Conservation (phyloP, 2,329 filamentous ascomycete species). For the Clarireedia sp. region DNA sequence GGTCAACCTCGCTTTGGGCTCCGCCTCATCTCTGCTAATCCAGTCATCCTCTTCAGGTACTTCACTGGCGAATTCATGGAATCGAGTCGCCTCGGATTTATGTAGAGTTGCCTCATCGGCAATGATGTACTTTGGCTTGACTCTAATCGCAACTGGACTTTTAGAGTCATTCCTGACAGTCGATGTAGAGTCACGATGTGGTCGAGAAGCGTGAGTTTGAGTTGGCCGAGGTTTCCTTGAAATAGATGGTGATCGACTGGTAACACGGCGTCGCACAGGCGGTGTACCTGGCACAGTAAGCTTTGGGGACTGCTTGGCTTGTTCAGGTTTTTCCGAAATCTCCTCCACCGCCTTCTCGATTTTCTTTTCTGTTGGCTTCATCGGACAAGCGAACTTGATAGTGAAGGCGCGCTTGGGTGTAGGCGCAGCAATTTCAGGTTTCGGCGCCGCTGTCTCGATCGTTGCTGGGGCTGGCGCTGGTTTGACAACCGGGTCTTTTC, state of each 20-base stretch:
- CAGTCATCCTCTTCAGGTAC: slow-evolving; percentile 80
- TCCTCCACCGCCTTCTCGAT: background rate
- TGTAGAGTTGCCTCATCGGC: slow-evolving; percentile 25
- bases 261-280: slow-evolving; percentile 14
- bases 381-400: slow-evolving; percentile 71
- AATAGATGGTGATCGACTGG: slow-evolving; percentile 23
- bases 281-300: slow-evolving; percentile 11
- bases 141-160: slow-evolving; percentile 33
- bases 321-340: slow-evolving; percentile 6
- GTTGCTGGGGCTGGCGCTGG: slow-evolving; percentile 29
- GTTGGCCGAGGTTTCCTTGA: slow-evolving; percentile 23
- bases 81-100: slow-evolving; percentile 49
- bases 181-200: slow-evolving; percentile 21
- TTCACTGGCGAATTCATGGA: slow-evolving; percentile 89
- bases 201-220: slow-evolving; percentile 4
- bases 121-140: slow-evolving; percentile 29
- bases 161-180: slow-evolving; percentile 31
- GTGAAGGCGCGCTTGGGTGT: slow-evolving; percentile 46
- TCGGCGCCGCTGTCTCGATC: slow-evolving; percentile 27
- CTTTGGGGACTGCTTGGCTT: background rate
- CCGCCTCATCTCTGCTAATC: slow-evolving; percentile 59
- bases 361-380: slow-evolving; percentile 36
- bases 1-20: slow-evolving; percentile 61
- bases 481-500: slow-evolving; percentile 41
- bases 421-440: slow-evolving; percentile 12